Base-by-base conservation (phyloP, 2,329 filamentous ascomycete species). In the Graphilbum ipis-grandicollis region DNA sequence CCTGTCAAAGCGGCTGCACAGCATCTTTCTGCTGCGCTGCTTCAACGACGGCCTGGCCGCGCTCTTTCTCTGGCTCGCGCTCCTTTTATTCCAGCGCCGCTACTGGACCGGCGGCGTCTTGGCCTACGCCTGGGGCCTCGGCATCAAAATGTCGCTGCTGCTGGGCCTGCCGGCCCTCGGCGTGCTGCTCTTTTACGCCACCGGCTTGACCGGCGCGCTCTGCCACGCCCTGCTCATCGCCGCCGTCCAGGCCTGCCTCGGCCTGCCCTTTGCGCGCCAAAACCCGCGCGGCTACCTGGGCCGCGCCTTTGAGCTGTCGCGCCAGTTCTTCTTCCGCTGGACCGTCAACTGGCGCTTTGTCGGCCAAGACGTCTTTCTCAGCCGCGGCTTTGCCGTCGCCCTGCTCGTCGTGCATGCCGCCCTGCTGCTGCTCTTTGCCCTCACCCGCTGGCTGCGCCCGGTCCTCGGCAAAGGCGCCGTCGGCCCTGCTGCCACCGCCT, bases 311-410 rank as follows among this genome's bases (percentile, higher is more conserved):
- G 85, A 98, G 59, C 68, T 98, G 40, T 85, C 81, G 33, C 70
- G 90, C 38, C 75, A 83, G 48, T 98, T 98, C 59, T 67, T 93
- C 48, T 96, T 88, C 65, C 85, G 88, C 58, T 98, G 90, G 90
- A 98, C 90, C 0, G 90, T 98, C 46, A 98, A 98, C 56, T 98
- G 90, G 90, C 75, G 86, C 37, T 96, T 96, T 53, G 59, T 94
- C n/a, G 77, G 80, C 14, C 85, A 94, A 56, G 71, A 80, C 7
- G 56, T 61, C 0, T 98, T 98, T 49, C 66, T 92, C 33, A 68
- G 66, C 46, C 69, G 61, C 41, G 53, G 59, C 2, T 92, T 93
- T 52, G 72, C 84, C 19, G 47, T 77, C 15, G 55, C 59, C 13
- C 65, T 94, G 35, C 63, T 93, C 19, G 63, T 56, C 2, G 51